These are phyloP conservation scores for Tulasnella sp. DNA, from an alignment of 768 basidiomycete species.

Conservation along the genomic window DNA sequence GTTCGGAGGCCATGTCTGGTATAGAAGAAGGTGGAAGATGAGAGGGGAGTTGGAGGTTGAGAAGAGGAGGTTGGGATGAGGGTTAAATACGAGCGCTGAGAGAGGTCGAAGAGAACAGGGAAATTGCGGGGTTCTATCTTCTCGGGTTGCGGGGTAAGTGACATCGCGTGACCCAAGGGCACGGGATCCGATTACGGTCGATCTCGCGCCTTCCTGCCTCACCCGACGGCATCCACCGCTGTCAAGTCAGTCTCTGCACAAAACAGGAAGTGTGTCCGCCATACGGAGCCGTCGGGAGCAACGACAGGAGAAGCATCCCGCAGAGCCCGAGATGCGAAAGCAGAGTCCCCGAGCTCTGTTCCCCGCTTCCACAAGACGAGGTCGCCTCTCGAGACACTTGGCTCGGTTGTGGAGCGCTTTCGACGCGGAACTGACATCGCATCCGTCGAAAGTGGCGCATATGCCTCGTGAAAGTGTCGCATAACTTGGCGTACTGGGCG, in stretches of 20 bases:
- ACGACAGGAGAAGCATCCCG: background rate
- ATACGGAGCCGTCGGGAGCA: background rate
- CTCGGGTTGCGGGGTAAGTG: conserved; percentile 12
- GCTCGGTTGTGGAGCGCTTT: background rate
- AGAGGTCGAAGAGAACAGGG: background rate
- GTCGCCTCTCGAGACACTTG: background rate
- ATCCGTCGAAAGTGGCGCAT: background rate
- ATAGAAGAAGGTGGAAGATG: background rate
- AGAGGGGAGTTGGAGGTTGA: background rate
- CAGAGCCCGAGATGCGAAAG: background rate
- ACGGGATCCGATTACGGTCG: conserved; percentile 10
- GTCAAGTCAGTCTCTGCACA: background rate
- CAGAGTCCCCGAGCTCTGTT: background rate
- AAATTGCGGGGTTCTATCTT: conserved; percentile 12
- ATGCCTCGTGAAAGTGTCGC: conserved; percentile 7
- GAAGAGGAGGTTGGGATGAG: background rate
- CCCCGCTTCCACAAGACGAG: background rate
- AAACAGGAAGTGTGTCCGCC: background rate
- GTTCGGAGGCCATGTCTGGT: conserved; percentile 12
- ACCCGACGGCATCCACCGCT: background rate
- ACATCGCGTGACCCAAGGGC: conserved; percentile 15
- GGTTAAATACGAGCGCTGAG: conserved; percentile 9
- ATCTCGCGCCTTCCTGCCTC: conserved; percentile 15
- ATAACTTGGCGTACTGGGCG: background rate
- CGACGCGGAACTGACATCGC: background rate